Evolutionary conservation across 1,139 yeast genomes (phyloP).

Genomic region (Suhomyces chickasaworum): DNA sequence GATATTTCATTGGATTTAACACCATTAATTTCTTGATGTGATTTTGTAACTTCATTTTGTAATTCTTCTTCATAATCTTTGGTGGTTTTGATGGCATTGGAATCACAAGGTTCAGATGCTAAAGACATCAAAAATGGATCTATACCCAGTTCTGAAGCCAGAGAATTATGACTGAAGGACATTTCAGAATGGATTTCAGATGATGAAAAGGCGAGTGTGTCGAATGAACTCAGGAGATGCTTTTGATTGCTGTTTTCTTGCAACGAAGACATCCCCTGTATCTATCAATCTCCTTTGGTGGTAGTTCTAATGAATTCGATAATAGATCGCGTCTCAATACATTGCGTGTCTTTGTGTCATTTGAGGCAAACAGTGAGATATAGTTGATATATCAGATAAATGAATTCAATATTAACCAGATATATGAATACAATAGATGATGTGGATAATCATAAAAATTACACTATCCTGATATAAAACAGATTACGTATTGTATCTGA

Average conservation of each 20-base stretch:
- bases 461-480: too few species aligned
- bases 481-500: too few species aligned
- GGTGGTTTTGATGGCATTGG: neutral
- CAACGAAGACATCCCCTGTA: slow-evolving; percentile 4
- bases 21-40: too few species aligned
- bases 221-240: slow-evolving; percentile 1
- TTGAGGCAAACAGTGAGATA: too few species aligned
- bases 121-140: slow-evolving; percentile 11
- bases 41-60: neutral
- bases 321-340: slow-evolving; percentile 9
- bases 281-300: neutral
- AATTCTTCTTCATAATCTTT: neutral
- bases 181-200: slow-evolving; percentile 3
- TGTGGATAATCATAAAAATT: too few species aligned
- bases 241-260: neutral
- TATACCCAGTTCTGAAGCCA: slow-evolving; percentile 22
- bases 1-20: neutral
- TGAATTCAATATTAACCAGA: too few species aligned
- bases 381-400: too few species aligned
- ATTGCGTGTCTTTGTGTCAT: slow-evolving; percentile 8
- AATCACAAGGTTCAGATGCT: neutral
- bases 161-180: slow-evolving; percentile 18
- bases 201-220: neutral
- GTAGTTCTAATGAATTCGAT: neutral
- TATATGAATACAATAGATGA: too few species aligned